These are phyloP conservation scores for Tylopilus balloui DNA, from an alignment of 768 basidiomycete genomes.

Conservation along the genomic window DNA sequence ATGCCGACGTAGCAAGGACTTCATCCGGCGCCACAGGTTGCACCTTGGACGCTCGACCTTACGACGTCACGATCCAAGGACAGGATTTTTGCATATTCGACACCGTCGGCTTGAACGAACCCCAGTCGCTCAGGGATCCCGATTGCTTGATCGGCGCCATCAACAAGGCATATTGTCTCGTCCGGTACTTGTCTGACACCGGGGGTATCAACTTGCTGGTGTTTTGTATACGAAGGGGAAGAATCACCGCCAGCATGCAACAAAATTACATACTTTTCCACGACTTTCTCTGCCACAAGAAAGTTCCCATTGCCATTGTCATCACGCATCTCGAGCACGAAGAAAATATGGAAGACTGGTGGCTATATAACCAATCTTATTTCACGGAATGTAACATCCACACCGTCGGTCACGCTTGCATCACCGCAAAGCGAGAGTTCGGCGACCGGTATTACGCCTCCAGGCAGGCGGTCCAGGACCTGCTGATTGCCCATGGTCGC, in stretches of 20 bases:
- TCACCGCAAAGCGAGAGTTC: slow-evolving; percentile 31
- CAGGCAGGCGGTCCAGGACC: slow-evolving; percentile 20
- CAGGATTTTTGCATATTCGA: slow-evolving; percentile 31
- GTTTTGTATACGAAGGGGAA: slow-evolving; percentile 34
- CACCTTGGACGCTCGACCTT: slow-evolving; percentile 31
- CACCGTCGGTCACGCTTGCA: slow-evolving; percentile 30
- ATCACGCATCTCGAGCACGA: slow-evolving; percentile 35
- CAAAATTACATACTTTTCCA: slow-evolving; percentile 32
- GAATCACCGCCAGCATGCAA: slow-evolving; percentile 27
- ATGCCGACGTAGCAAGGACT: slow-evolving; percentile 22
- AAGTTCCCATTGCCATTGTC: slow-evolving; percentile 31
- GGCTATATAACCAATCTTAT: slow-evolving; percentile 25
- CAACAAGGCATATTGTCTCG: slow-evolving; percentile 32
- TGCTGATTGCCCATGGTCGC: slow-evolving; percentile 16
- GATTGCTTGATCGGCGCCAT: slow-evolving; percentile 28
- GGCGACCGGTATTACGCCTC: slow-evolving; percentile 24
- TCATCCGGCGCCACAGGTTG: slow-evolving; percentile 32
- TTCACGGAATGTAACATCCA: slow-evolving; percentile 22
- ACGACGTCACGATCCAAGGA: slow-evolving; percentile 20
- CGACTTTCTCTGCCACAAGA: slow-evolving; percentile 31
- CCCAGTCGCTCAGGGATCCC: slow-evolving; percentile 23
- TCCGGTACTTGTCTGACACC: slow-evolving; percentile 27
- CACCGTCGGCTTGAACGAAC: slow-evolving; percentile 32
- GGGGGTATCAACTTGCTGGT: slow-evolving; percentile 40
- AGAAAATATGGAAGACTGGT: slow-evolving; percentile 35